A percentile compares a stretch with the other conserved stretches of the same genome.
Evolutionary conservation across 1,284 basidiomycete species (phyloP).

Genomic region (Pseudozyma tsukubaensis): DNA sequence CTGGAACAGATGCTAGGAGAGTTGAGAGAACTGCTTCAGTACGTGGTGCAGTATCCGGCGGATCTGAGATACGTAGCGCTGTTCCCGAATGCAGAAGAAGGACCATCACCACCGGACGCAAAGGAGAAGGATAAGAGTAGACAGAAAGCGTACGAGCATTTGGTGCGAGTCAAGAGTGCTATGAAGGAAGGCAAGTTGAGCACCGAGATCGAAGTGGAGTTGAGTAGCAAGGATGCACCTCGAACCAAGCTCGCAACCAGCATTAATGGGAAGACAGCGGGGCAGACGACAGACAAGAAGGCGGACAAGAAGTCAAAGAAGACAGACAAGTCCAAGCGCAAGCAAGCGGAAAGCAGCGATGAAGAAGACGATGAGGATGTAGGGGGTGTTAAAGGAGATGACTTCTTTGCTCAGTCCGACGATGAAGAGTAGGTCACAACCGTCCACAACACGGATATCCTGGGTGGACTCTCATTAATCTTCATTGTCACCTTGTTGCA

Average conservation of each 20-base stretch:
- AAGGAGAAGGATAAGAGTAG: conserved; percentile 36
- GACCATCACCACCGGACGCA: conserved; percentile 19
- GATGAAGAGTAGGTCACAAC: conserved; percentile 18
- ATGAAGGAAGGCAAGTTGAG: conserved; percentile 43
- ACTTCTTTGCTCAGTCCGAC: conserved; percentile 53
- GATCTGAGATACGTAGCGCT: conserved; percentile 50
- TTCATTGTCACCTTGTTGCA: background rate
- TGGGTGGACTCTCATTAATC: no score
- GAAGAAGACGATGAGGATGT: conserved; percentile 11
- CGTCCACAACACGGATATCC: background rate
- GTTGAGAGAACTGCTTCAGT: conserved; percentile 40
- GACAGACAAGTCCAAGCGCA: conserved; percentile 29
- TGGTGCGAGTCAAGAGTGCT: conserved; percentile 36
- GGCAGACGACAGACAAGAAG: conserved; percentile 15
- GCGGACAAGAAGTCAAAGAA: conserved; percentile 27
- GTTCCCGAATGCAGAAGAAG: conserved; percentile 33
- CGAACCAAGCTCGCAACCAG: conserved; percentile 16
- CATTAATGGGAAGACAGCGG: background rate
- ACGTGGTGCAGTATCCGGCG: conserved; percentile 44
- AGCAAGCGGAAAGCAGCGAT: conserved; percentile 23
- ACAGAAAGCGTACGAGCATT: conserved; percentile 36
- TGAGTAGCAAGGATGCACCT: conserved; percentile 30
- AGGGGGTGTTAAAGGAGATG: conserved; percentile 42
- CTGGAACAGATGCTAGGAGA: conserved; percentile 12
- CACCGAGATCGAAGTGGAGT: conserved; percentile 50